Base-by-base conservation (phyloP, 2,329 filamentous ascomycete species). In the Apiospora koreana region DNA sequence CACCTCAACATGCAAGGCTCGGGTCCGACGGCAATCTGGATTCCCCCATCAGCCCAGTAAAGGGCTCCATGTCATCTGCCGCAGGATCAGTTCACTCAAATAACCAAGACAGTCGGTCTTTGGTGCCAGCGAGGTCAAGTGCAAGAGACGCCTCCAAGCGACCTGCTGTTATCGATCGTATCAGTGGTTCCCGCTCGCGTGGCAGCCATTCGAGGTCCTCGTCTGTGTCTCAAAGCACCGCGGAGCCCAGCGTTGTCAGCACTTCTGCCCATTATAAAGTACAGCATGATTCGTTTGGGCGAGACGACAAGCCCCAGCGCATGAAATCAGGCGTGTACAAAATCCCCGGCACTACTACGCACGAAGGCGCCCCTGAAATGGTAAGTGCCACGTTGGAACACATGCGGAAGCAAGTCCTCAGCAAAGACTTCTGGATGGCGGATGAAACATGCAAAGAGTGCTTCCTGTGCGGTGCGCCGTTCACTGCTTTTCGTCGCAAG, bases 351-450 rank as follows among this genome's bases (percentile, higher is more conserved):
- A 90, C 88, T 1, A 87, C 85, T 18, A 82, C 82, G 12, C 86
- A 86, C 69, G 88, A 89, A 74, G 87, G 87, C 2, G 86, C 86
- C 6, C 86, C 87, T 2, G 89, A 89, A 71, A 83, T 85, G 66
- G 88, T 91, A 70, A 91, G 84, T 75, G 86, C 88, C 10, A 86
- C 88, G 69, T 82, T 92, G 8, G 89, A 89, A 67, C 91, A 93
- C 75, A 92, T 97, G 85, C 90, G 92, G 72, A 93, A 94, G 76
- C 94, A 95, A 77, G 91, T 99, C 9, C 83, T 98, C 64, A 97
- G 93, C 79, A 96, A 95, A 77, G 95, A 98, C 75, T 98, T 97
- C 76, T 98, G 95, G 96, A 99, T 99, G 96, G 93, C 94, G 71
- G 96, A 99, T 79, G 96, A 98, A 78, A 98, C 97, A 73, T 97